These are phyloP conservation scores for Apiospora rasikravindrae DNA, from an alignment of 2,329 filamentous ascomycete species.

Conservation along the genomic window DNA sequence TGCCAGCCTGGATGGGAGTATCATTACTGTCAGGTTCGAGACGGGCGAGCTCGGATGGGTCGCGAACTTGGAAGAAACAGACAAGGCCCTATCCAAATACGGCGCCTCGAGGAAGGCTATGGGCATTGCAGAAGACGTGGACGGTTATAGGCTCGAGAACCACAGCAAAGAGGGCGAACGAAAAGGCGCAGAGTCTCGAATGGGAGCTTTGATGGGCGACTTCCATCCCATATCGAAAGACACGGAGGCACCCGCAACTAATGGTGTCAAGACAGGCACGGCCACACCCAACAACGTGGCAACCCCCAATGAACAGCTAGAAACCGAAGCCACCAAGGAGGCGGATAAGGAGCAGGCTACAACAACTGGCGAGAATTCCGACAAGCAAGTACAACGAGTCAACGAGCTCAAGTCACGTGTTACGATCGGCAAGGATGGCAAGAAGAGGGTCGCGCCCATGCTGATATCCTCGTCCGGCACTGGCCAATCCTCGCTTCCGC, in stretches of 20 bases:
- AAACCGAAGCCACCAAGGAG: slow-evolving; percentile 35
- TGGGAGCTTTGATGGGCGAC: slow-evolving; percentile 99
- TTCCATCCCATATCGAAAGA: slow-evolving; percentile 60
- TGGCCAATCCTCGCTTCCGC: slow-evolving; percentile 85
- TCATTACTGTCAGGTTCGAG: slow-evolving; percentile 82
- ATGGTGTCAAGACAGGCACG: slow-evolving; percentile 54
- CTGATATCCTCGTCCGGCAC: slow-evolving; percentile 89
- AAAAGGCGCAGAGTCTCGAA: slow-evolving; percentile 87
- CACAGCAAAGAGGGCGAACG: slow-evolving; percentile 91
- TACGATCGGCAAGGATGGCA: slow-evolving; percentile 94
- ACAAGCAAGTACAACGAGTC: slow-evolving; percentile 60
- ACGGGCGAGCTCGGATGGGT: slow-evolving; percentile 89
- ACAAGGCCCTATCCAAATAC: slow-evolving; percentile 90
- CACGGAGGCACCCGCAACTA: slow-evolving; percentile 49
- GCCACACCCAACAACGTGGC: slow-evolving; percentile 44
- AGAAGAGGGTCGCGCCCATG: slow-evolving; percentile 91
- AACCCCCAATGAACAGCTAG: slow-evolving; percentile 39
- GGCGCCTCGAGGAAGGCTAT: slow-evolving; percentile 86
- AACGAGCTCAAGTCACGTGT: slow-evolving; percentile 83
- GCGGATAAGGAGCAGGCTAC: slow-evolving; percentile 35
- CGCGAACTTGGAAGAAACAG: slow-evolving; percentile 84
- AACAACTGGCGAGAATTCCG: slow-evolving; percentile 52
- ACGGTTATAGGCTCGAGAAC: slow-evolving; percentile 85
- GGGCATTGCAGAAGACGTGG: slow-evolving; percentile 90
- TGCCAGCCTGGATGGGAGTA: slow-evolving; percentile 87